Base-by-base conservation (phyloP, 495 filamentous ascomycete species). In the Umbilicaria muhlenbergii region DNA sequence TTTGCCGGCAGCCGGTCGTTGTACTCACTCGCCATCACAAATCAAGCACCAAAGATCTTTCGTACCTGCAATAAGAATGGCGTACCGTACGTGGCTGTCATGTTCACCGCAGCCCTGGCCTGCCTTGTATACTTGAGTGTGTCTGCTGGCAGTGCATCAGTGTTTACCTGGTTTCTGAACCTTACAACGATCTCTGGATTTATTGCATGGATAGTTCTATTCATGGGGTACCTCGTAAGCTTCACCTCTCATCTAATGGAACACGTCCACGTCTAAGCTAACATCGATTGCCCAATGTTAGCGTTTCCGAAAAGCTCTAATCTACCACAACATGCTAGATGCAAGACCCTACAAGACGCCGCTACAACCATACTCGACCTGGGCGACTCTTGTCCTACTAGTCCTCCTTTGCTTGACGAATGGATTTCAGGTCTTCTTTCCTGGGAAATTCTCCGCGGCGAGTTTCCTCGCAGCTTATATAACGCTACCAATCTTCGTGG, bases 121-220 rank as follows among this genome's bases (percentile, higher is more conserved):
- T 67, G 80, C 2, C 68, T 92, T 6, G 84, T 81, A 7, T 89
- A 77, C 64, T 73, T 93, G 68, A 88, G 85, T 57, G 80, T 86
- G 0, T 69, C 71, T 42, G 74, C 68, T 48, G 73, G 75, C 51
- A 76, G 82, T 0, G 69, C 69, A 42, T 67, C 59, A 0, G 82
- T 93, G 3, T 93, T 93, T 58, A 68, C 63, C 17, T 91, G 89
- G 69, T 91, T 94, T 47, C 80, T 91, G 48, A 86, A 88, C 55
- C 67, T 94, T 28, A 78, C 79, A 31, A 83, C 80, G 32, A 81
- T 88, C 51, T 83, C 86, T 54, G 83, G 83, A 36, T 67, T 86
- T 7, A 41, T 71, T 14, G 61, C 62, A 3, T 71, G 47, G 50
- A 46, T 62, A 8, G 34, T 61, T 3, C 46, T 62, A 14, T 49